Evolutionary conservation across 2,329 filamentous ascomycete species (phyloP).

Genomic region (Fusarium sp.): DNA sequence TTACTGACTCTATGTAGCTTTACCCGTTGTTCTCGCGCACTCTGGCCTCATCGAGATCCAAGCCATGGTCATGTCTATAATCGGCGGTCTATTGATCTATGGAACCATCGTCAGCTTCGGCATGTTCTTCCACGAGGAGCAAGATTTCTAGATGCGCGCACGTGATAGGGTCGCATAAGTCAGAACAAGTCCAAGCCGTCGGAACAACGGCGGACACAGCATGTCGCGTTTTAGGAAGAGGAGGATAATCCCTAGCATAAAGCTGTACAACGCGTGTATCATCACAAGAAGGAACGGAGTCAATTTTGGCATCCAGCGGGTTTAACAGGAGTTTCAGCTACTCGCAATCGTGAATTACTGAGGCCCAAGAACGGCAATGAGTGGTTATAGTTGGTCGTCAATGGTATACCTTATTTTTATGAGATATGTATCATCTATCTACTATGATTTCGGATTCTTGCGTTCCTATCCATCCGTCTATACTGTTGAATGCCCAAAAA

Average conservation of each 20-base stretch:
- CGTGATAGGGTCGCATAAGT: neutral
- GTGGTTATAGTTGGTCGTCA: slow-evolving; percentile 27
- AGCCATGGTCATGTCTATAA: slow-evolving; percentile 95
- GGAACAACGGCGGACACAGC: slow-evolving; percentile 3
- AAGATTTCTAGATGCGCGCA: slow-evolving; percentile 80
- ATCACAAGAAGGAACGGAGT: slow-evolving; percentile 32
- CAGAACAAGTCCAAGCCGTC: neutral
- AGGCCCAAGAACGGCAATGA: slow-evolving; percentile 8
- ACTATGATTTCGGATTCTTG: slow-evolving; percentile 22
- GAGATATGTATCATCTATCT: slow-evolving; percentile 25
- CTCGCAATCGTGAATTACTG: slow-evolving; percentile 21
- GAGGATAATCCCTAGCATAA: slow-evolving; percentile 24
- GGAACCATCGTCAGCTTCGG: slow-evolving; percentile 98
- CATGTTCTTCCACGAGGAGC: slow-evolving; percentile 98
- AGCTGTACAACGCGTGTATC: slow-evolving; percentile 41
- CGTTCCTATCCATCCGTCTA: slow-evolving; percentile 37
- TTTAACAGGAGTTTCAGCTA: slow-evolving; percentile 29
- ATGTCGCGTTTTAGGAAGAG: slow-evolving; percentile 23
- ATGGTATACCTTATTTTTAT: slow-evolving; percentile 30
- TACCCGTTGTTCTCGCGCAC: slow-evolving; percentile 91
- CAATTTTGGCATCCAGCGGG: slow-evolving; percentile 42
- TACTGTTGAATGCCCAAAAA: slow-evolving; percentile 48
- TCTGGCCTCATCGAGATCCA: slow-evolving; percentile 84
- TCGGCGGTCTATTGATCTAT: slow-evolving; percentile 95
- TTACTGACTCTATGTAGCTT: slow-evolving; percentile 68